Evolutionary conservation across 129 eudicot genomes (phyloP).

Genomic region (Mikania micrantha): DNA sequence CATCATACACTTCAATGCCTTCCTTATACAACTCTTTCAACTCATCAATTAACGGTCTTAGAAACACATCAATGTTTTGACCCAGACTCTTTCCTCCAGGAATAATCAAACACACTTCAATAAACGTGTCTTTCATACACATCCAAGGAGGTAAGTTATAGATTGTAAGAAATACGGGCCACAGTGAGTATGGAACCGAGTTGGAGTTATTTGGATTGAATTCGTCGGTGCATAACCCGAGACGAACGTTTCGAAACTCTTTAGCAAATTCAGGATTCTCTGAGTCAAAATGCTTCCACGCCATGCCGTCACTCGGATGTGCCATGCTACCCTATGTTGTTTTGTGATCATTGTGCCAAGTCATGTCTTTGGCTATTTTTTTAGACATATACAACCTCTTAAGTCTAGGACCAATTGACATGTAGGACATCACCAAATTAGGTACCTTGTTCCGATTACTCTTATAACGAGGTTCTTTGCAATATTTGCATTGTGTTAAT

Average conservation of each 20-base stretch:
- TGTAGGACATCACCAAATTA: not conserved
- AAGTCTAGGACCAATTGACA: not conserved
- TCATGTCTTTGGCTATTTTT: not conserved
- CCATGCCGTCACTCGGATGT: not conserved
- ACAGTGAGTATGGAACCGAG: not conserved
- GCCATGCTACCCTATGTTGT: not conserved
- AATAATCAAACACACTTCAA: not conserved
- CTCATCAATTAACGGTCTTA: not conserved
- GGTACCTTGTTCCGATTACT: not conserved
- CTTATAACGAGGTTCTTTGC: not conserved
- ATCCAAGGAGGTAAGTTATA: slow-evolving; percentile 3
- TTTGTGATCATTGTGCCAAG: not conserved
- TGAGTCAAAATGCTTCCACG: not conserved
- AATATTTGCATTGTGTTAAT: not conserved
- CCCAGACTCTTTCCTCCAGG: not conserved
- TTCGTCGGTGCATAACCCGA: not conserved
- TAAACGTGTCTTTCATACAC: not conserved
- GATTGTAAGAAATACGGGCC: not conserved
- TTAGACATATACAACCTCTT: not conserved
- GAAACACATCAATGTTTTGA: not conserved
- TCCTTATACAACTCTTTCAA: not conserved
- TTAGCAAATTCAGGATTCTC: not conserved
- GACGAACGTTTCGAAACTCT: not conserved
- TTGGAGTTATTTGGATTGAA: not conserved
- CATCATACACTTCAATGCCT: not conserved